Evolutionary conservation across 2,329 filamentous ascomycete genomes (phyloP).

Genomic region (Dothistroma septosporum): DNA sequence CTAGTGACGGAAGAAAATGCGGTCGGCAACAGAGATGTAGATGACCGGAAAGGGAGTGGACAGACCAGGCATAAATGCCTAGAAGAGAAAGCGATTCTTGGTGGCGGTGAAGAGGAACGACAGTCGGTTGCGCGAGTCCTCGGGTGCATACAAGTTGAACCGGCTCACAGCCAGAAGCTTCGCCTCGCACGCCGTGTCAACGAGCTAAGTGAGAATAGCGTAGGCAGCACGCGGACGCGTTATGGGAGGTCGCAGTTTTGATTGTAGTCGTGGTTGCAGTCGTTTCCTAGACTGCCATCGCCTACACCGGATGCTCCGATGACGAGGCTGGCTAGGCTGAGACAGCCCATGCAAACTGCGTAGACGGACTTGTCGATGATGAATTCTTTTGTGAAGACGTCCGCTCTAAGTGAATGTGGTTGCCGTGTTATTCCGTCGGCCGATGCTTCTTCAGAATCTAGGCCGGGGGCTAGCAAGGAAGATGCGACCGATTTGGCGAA

Average conservation of each 20-base stretch:
- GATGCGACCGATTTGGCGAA: constrained; percentile 48
- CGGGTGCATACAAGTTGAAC: constrained; percentile 44
- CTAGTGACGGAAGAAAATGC: constrained; percentile 44
- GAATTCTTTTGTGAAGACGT: constrained; percentile 45
- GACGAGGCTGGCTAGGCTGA: constrained; percentile 44
- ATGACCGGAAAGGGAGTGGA: constrained; percentile 43
- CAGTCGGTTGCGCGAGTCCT: constrained; percentile 24
- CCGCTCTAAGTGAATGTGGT: constrained; percentile 41
- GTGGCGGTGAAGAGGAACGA: constrained; percentile 35
- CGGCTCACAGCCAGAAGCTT: constrained; percentile 44
- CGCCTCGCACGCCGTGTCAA: constrained; percentile 48
- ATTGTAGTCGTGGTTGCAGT: constrained; percentile 45
- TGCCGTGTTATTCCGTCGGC: constrained; percentile 46
- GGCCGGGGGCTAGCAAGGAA: constrained; percentile 46
- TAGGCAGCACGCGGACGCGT: constrained; percentile 45
- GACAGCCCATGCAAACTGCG: constrained; percentile 43
- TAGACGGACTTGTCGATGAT: constrained; percentile 49
- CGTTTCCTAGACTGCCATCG: constrained; percentile 40
- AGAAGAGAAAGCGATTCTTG: constrained; percentile 42
- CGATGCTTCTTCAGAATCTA: constrained; percentile 45
- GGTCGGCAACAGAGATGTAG: constrained; percentile 45
- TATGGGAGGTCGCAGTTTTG: constrained; percentile 41
- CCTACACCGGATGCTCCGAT: constrained; percentile 44
- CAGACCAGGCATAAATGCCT: constrained; percentile 42
- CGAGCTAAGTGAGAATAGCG: constrained; percentile 43